Percentiles rank a stretch among this genome's conserved stretches.
Conservation (phyloP, 768 basidiomycete species). For the Tephrocybe sp. region DNA sequence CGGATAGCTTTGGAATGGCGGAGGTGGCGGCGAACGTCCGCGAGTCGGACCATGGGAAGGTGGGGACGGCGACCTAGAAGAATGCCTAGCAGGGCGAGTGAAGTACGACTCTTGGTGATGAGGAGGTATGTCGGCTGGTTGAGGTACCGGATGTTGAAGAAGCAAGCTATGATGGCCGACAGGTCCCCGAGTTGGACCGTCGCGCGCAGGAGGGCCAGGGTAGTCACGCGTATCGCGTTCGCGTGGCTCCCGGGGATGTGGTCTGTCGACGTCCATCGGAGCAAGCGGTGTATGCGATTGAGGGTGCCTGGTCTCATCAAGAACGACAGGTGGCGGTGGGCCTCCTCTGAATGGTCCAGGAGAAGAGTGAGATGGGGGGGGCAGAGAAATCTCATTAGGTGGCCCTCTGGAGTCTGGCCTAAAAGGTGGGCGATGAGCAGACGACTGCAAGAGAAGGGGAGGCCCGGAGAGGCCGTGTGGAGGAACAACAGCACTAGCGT, state of each 20-base stretch:
- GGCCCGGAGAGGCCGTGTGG: slow-evolving; percentile 70
- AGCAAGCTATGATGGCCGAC: slow-evolving; percentile 55
- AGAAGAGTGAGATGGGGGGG: slow-evolving; percentile 63
- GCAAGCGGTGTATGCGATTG: slow-evolving; percentile 72
- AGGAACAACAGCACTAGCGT: slow-evolving; percentile 75
- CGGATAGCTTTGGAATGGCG: slow-evolving; percentile 48
- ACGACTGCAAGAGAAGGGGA: slow-evolving; percentile 60
- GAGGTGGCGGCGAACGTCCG: slow-evolving; percentile 56
- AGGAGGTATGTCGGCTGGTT: slow-evolving; percentile 26
- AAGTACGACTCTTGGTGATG: slow-evolving; percentile 61
- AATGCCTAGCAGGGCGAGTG: slow-evolving; percentile 48
- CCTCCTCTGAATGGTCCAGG: slow-evolving; percentile 82
- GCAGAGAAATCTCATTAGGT: slow-evolving; percentile 53
- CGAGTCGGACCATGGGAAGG: slow-evolving; percentile 44
- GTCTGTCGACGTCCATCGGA: slow-evolving; percentile 76
- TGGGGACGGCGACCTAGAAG: slow-evolving; percentile 63
- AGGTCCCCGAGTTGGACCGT: slow-evolving; percentile 49
- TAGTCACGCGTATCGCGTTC: slow-evolving; percentile 46
- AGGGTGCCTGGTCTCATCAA: slow-evolving; percentile 72
- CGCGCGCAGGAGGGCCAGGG: slow-evolving; percentile 42
- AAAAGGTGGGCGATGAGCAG: slow-evolving; percentile 53
- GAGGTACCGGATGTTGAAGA: slow-evolving; percentile 69
- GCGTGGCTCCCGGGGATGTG: slow-evolving; percentile 31
- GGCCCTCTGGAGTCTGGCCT: slow-evolving; percentile 70
- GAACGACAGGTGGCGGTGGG: slow-evolving; percentile 77